Evolutionary conservation across 2,329 filamentous ascomycete genomes (phyloP).

Genomic region (Ceratocystis huliohia): DNA sequence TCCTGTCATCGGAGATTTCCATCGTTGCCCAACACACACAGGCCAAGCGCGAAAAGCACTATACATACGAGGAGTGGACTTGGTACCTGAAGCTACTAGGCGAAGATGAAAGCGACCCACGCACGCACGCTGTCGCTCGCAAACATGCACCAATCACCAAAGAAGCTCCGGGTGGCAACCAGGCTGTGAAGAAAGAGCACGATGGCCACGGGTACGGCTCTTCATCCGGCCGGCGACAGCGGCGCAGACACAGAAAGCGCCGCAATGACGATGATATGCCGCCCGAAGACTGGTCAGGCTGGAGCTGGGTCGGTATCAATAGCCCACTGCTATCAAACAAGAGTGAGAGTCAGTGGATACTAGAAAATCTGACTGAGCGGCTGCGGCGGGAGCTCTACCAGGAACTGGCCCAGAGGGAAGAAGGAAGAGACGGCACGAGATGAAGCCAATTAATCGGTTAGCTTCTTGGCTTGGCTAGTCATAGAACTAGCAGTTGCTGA

Average conservation of each 20-base stretch:
- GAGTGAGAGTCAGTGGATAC: constrained; percentile 60
- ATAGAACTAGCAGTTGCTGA: not conserved
- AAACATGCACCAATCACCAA: not conserved
- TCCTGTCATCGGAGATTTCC: constrained; percentile 62
- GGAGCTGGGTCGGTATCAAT: constrained; percentile 51
- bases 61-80: constrained; percentile 75
- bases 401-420: constrained; percentile 21
- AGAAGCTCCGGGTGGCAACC: not conserved
- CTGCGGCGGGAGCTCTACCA: constrained; percentile 44
- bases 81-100: constrained; percentile 71
- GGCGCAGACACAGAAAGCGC: constrained; percentile 4
- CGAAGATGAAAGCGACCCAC: constrained; percentile 43
- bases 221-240: not conserved
- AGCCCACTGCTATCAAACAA: constrained; percentile 58
- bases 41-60: constrained; percentile 46
- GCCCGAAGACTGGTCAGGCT: constrained; percentile 13
- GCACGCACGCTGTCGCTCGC: constrained; percentile 36
- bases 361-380: constrained; percentile 48
- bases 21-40: constrained; percentile 50
- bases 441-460: no score
- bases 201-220: constrained; percentile 5
- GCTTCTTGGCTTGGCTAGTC: not conserved
- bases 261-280: constrained; percentile 9
- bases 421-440: not conserved
- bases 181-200: constrained; percentile 5